phyloP scores from a whole-genome alignment of 805 yeast genomes.

The Candida silvicultrix region DNA sequence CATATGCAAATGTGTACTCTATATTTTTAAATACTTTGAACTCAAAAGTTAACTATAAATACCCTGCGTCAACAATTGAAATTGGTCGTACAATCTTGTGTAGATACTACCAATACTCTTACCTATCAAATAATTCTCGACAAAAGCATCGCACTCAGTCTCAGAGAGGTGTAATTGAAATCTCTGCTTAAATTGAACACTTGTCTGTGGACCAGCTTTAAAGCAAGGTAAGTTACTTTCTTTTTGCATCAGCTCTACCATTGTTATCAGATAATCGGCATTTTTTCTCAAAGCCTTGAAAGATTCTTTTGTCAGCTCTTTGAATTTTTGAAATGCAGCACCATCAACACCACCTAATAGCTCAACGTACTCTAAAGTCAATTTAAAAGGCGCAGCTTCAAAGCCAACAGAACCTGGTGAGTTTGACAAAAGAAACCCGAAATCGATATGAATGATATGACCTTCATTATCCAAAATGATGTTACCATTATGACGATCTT shows the following conservation, averaged over 20 bases:
- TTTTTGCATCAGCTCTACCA: conserved; percentile 92
- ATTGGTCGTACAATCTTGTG: conserved; percentile 91
- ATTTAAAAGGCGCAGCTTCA: conserved; percentile 95
- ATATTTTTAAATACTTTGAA: neutral
- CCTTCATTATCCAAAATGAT: conserved; percentile 96
- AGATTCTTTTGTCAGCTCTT: conserved; percentile 58
- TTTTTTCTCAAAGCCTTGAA: conserved; percentile 69
- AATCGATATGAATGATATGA: conserved; percentile 91
- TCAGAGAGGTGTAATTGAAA: conserved; percentile 74
- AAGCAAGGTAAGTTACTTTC: conserved; percentile 91
- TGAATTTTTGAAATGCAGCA: conserved; percentile 53
- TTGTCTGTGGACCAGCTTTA: conserved; percentile 78
- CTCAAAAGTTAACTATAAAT: conserved; percentile 52
- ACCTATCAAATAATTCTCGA: conserved; percentile 67
- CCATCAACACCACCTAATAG: conserved; percentile 76
- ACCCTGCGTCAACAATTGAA: conserved; percentile 92
- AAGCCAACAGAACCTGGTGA: conserved; percentile 97
- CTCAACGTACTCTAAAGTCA: conserved; percentile 85
- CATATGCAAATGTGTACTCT: neutral
- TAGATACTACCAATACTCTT: conserved; percentile 84
- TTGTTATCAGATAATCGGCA: conserved; percentile 65
- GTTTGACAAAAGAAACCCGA: conserved; percentile 87
- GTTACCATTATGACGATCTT: conserved; percentile 96
- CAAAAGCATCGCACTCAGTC: conserved; percentile 66
- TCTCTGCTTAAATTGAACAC: conserved; percentile 72